These are phyloP conservation scores for Hypoxylon sp. DNA, from an alignment of 2,329 filamentous ascomycete species.

Conservation along the genomic window DNA sequence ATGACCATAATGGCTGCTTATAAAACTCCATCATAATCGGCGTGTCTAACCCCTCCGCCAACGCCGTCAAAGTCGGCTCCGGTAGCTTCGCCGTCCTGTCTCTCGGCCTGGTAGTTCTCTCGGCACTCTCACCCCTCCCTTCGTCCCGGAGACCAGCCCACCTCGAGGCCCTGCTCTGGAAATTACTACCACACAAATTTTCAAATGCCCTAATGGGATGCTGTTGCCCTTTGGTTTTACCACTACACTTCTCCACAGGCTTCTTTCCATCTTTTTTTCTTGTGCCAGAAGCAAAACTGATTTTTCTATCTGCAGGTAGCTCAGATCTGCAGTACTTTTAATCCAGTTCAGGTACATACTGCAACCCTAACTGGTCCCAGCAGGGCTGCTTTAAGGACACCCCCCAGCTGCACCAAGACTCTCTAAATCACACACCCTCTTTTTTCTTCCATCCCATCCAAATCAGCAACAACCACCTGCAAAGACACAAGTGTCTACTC, in stretches of 20 bases:
- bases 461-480: not conserved
- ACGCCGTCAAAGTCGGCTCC: conserved; percentile 15
- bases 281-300: conserved; percentile 35
- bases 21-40: conserved; percentile 17
- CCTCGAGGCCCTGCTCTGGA: not conserved
- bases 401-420: conserved; percentile 3
- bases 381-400: conserved; percentile 29
- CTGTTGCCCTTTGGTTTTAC: not conserved
- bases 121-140: not conserved
- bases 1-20: conserved; percentile 19
- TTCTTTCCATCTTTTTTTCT: conserved; percentile 8
- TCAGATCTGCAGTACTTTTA: conserved; percentile 41
- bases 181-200: not conserved
- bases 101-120: not conserved
- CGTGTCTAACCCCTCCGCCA: conserved; percentile 16
- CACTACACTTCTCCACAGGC: not conserved
- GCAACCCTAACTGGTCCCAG: conserved; percentile 31
- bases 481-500: not conserved
- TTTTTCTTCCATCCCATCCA: conserved; percentile 1
- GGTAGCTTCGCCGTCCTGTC: not conserved
- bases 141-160: not conserved
- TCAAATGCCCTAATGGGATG: not conserved
- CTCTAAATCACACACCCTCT: conserved; percentile 22
- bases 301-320: conserved; percentile 38
- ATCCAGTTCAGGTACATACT: conserved; percentile 36